Evolutionary conservation across 2,329 filamentous ascomycete species (phyloP).

Genomic region (Fusarium agapanthi): DNA sequence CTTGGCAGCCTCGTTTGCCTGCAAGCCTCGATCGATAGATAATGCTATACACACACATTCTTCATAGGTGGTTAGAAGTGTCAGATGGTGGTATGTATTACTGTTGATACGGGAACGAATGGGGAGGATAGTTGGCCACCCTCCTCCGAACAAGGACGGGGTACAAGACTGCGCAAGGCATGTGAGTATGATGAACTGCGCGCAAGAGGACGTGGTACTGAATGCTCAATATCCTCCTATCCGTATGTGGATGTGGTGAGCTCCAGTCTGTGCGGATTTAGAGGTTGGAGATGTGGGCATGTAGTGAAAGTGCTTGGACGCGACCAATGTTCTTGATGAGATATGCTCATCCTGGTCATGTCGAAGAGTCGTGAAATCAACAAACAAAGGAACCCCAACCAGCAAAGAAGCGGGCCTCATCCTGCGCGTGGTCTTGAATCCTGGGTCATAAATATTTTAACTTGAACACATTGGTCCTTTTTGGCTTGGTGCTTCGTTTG

Average conservation of each 20-base stretch:
- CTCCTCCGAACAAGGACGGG: conserved; percentile 20
- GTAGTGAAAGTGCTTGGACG: conserved; percentile 18
- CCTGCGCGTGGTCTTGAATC: conserved; percentile 10
- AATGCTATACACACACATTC: conserved; percentile 4
- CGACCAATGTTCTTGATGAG: conserved; percentile 1
- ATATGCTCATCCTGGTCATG: conserved; percentile 25
- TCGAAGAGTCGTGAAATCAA: conserved; percentile 24
- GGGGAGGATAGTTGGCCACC: conserved; percentile 11
- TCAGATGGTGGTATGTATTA: not conserved
- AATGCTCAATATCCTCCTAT: not conserved
- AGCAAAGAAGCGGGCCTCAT: conserved; percentile 27
- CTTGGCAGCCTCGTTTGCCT: conserved; percentile 30
- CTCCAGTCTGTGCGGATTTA: conserved; percentile 31
- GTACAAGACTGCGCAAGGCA: conserved; percentile 17
- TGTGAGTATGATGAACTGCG: conserved; percentile 37
- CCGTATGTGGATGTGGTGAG: not conserved
- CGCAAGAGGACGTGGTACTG: conserved; percentile 6
- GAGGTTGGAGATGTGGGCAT: conserved; percentile 27
- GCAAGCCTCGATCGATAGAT: conserved; percentile 32
- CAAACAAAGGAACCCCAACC: conserved; percentile 9
- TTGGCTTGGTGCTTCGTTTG: conserved; percentile 21
- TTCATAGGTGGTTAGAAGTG: conserved; percentile 15
- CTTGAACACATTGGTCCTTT: conserved; percentile 28
- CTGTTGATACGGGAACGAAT: conserved; percentile 22
- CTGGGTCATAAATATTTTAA: conserved; percentile 17